Evolutionary conservation across 768 basidiomycete species (phyloP), one percentile per base, ranked within the genome.

Genomic region (Tricholoma hemisulphureum): DNA sequence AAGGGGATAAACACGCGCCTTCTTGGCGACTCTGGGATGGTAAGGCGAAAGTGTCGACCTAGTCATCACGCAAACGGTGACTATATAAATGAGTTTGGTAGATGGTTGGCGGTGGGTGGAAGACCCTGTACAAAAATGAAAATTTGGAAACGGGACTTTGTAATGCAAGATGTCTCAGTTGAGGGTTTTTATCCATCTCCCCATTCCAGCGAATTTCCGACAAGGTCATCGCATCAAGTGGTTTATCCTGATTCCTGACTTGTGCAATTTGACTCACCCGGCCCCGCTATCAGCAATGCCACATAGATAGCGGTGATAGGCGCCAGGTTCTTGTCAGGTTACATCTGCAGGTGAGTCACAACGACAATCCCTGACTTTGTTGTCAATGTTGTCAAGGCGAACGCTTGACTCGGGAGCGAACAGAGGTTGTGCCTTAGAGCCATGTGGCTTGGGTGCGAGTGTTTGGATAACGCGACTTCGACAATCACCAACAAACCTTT

Each of bases 21-120:
- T 59, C 55, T 60, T 57, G 11, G 58, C 53, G 28, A 58, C 50
- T 51, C 58, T 58, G 34, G 60, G 60, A 53, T 53, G 56, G n/a
- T 61, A 54, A 14, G 54, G 46, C 20, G 57, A 55, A n/a, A 55
- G 41, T 18, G 53, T 46, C 6, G 62, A 56, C 8, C 57, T 55
- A 29, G 62, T 55, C 62, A 63, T 63, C 5, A 48, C 2, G 26
- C 1, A 21, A n/a, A 28, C 11, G 6, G 20, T 2, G n/a, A n/a
- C n/a, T n/a, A n/a, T n/a, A n/a, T n/a, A 5, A 34, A 10, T 34
- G 32, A 34, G 9, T 6, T 2, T 34, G 9, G 35, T 37, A 37
- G 14, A 10, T 34, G 35, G 13, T 6, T 16, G n/a, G 4, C 2
- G 39, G 34, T 13, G 11, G 16, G 11, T 34, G 11, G 34, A 34